Conservation (phyloP, 768 basidiomycete genomes). For the Phylloporus rhodoxanthus region DNA sequence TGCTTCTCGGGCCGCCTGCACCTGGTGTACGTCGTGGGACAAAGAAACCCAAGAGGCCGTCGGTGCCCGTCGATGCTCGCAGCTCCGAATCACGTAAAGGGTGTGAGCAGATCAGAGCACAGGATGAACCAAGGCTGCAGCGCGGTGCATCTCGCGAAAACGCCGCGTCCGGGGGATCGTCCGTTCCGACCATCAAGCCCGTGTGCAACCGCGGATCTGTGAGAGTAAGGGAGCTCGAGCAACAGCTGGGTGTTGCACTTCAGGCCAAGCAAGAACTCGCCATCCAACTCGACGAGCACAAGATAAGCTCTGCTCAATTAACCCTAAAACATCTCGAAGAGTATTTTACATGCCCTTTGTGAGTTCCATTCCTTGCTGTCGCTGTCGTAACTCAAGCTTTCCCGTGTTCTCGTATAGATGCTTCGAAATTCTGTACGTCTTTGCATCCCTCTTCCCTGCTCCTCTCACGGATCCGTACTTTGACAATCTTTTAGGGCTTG, state of each 20-base stretch:
- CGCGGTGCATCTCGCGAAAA: constrained; percentile 1
- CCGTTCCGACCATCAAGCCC: not conserved
- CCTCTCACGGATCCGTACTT: constrained; percentile 2
- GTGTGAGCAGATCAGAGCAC: constrained; percentile 11
- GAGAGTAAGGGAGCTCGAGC: constrained; percentile 39
- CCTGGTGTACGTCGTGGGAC: not conserved
- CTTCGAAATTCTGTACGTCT: constrained; percentile 50
- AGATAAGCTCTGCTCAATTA: constrained; percentile 27
- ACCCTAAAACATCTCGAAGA: constrained; percentile 53
- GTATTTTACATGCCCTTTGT: constrained; percentile 62
- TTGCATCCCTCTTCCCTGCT: not conserved
- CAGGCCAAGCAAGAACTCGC: constrained; percentile 40
- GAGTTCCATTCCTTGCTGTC: constrained; percentile 23
- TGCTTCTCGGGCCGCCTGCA: not conserved
- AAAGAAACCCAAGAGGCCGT: constrained; percentile 10
- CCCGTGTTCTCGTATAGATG: constrained; percentile 38
- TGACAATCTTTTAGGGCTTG: constrained; percentile 34
- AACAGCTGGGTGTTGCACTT: constrained; percentile 35
- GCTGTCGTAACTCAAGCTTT: constrained; percentile 10
- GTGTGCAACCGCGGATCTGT: constrained; percentile 33
- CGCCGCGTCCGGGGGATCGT: not conserved
- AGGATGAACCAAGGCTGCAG: not conserved
- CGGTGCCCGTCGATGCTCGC: not conserved
- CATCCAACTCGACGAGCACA: constrained; percentile 37
- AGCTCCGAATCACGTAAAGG: constrained; percentile 6